Evolutionary conservation across 139 green algal species (phyloP).

Genomic region (Limnomonas spitsbergensis): DNA sequence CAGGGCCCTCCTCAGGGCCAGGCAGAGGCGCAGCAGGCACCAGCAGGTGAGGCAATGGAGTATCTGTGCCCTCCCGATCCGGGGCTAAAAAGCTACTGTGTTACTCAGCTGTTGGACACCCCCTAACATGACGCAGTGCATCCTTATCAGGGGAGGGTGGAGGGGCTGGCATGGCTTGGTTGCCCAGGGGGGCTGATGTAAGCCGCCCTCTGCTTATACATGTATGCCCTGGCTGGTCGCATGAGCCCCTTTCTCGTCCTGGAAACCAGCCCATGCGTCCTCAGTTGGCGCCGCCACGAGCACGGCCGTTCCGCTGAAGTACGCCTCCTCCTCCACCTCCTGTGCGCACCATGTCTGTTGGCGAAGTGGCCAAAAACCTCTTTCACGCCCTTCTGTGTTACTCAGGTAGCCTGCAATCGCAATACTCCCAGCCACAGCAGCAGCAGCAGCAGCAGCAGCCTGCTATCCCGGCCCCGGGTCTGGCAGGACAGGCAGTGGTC

Average conservation of each 20-base stretch:
- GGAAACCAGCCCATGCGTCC: too few relatives aligned
- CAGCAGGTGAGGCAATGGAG: neutral
- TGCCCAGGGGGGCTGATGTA: neutral
- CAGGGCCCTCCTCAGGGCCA: neutral
- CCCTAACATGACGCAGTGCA: neutral
- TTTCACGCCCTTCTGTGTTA: too few relatives aligned
- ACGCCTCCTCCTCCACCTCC: too few relatives aligned
- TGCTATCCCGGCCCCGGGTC: neutral
- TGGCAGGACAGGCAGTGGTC: neutral
- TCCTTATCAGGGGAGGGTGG: neutral
- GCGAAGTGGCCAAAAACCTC: too few relatives aligned
- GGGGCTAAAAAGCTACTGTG: neutral
- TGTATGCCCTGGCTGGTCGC: too few relatives aligned
- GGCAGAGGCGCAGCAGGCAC: neutral
- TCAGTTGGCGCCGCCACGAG: too few relatives aligned
- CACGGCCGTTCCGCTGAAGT: too few relatives aligned
- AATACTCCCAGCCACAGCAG: too few relatives aligned
- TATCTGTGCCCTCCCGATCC: neutral
- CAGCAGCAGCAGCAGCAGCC: neutral
- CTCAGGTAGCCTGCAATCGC: too few relatives aligned
- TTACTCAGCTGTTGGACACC: neutral
- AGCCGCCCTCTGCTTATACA: too few relatives aligned
- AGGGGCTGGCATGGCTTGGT: neutral
- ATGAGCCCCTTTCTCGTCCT: too few relatives aligned
- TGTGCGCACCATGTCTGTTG: too few relatives aligned